phyloP scores from a whole-genome alignment of 108 stramenopile genomes.

The Fistulifera pelliculosa region DNA sequence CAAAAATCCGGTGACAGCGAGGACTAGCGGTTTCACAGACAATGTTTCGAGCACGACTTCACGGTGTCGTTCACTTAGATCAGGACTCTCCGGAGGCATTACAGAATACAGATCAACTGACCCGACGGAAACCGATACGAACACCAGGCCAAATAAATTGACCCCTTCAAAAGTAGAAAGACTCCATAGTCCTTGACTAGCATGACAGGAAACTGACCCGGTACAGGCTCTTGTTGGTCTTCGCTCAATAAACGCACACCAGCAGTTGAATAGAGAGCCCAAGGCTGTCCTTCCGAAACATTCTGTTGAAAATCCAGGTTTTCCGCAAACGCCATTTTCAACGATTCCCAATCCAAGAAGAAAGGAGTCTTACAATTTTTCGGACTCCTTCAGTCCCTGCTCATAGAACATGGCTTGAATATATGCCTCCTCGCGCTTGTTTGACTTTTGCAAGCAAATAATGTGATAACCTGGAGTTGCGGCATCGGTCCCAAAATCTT shows the following conservation, averaged over 20 bases:
- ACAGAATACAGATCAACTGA: conserved; percentile 18
- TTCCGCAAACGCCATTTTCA: conserved; percentile 4
- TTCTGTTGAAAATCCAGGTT: conserved; percentile 24
- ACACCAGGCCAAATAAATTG: conserved; percentile 72
- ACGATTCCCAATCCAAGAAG: conserved; percentile 12
- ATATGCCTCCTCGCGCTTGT: not conserved
- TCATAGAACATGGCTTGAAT: not conserved
- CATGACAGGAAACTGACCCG: conserved; percentile 1
- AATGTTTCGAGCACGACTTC: conserved; percentile 36
- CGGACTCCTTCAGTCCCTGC: not conserved
- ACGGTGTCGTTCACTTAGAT: conserved; percentile 1
- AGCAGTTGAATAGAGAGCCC: conserved; percentile 43
- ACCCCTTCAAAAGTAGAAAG: conserved; percentile 49
- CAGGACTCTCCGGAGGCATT: conserved; percentile 3
- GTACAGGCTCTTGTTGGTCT: conserved; percentile 9
- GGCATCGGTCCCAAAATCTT: conserved; percentile 31
- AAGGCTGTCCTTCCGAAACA: conserved; percentile 36
- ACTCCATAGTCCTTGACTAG: conserved; percentile 23
- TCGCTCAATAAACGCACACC: conserved; percentile 32
- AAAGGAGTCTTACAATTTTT: not conserved
- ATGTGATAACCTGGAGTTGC: conserved; percentile 42
- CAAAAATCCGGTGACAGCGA: conserved; percentile 64
- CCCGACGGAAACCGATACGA: conserved; percentile 40
- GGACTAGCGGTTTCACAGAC: conserved; percentile 49
- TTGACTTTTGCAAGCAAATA: conserved; percentile 26